A percentile compares a stretch with the other conserved stretches of the same genome.
Evolutionary conservation across 2,329 filamentous ascomycete genomes (phyloP).

Genomic region (Xylaria hypoxylon): DNA sequence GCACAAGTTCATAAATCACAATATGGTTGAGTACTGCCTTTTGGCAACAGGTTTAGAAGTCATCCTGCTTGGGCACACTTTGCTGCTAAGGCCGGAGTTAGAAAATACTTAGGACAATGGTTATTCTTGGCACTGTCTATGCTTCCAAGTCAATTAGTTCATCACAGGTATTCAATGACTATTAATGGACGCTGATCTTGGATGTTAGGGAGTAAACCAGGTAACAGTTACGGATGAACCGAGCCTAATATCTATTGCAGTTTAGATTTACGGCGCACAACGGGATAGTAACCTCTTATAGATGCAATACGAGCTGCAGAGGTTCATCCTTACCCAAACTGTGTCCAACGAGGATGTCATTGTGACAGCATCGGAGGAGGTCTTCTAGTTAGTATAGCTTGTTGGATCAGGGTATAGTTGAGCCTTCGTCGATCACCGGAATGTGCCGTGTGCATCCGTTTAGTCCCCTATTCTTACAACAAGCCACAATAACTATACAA

Average conservation of each 20-base stretch:
- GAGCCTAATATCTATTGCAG: neutral
- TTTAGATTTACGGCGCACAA: slow-evolving; percentile 9
- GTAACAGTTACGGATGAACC: neutral
- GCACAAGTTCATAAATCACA: neutral
- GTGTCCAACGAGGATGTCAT: neutral
- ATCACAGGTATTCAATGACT: neutral
- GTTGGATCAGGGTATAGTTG: slow-evolving; percentile 4
- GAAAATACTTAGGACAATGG: neutral
- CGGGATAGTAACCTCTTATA: neutral
- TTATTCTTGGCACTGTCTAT: neutral
- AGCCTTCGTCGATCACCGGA: slow-evolving; percentile 25
- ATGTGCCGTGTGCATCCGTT: slow-evolving; percentile 22
- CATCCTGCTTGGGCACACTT: neutral
- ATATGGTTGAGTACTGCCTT: neutral
- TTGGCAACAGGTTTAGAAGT: neutral
- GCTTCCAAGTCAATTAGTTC: neutral
- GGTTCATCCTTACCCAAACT: slow-evolving; percentile 12
- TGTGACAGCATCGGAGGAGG: neutral
- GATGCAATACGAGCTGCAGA: slow-evolving; percentile 2
- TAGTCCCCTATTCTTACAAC: slow-evolving; percentile 14
- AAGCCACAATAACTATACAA: neutral
- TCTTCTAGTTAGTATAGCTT: slow-evolving; percentile 3
- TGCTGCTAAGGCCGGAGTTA: neutral
- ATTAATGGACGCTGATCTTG: neutral
- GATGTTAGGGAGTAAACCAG: neutral